Conservation (phyloP, 371 early-diverging fungal species). For the Lichtheimia ramosa region DNA sequence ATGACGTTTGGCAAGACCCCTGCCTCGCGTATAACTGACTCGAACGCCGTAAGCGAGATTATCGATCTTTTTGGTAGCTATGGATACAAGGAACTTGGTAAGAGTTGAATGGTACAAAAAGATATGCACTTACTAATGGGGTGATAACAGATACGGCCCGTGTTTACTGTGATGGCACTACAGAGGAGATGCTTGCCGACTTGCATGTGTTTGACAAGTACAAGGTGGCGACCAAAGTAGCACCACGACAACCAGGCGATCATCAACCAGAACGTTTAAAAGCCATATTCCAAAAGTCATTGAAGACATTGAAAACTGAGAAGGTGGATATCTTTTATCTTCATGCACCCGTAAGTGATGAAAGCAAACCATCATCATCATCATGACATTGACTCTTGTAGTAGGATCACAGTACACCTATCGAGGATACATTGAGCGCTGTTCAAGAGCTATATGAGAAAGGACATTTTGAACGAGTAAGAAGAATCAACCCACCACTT, state of each 20-base stretch:
- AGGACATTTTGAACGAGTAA: slow-evolving; percentile 42
- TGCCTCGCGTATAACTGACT: slow-evolving; percentile 38
- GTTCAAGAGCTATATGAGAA: slow-evolving; percentile 45
- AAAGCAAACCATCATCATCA: not conserved
- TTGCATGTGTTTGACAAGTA: slow-evolving; percentile 29
- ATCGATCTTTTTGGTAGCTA: slow-evolving; percentile 37
- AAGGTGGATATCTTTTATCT: slow-evolving; percentile 55
- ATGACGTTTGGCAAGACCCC: slow-evolving; percentile 12
- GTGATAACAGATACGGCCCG: slow-evolving; percentile 24
- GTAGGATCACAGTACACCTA: slow-evolving; percentile 38
- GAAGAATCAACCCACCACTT: not conserved
- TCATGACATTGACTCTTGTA: not conserved
- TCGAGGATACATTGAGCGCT: slow-evolving; percentile 41
- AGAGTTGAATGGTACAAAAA: not conserved
- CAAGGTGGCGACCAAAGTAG: slow-evolving; percentile 58
- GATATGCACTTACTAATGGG: not conserved
- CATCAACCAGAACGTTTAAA: slow-evolving; percentile 50
- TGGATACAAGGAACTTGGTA: slow-evolving; percentile 51
- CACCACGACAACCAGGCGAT: slow-evolving; percentile 53
- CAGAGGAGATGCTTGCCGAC: slow-evolving; percentile 49
- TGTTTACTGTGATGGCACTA: slow-evolving; percentile 50
- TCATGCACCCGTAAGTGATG: slow-evolving; percentile 44
- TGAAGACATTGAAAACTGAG: slow-evolving; percentile 30
- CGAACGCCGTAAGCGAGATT: slow-evolving; percentile 29
- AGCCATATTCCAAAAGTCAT: slow-evolving; percentile 31